These are phyloP conservation scores for Pneumocystis sp. DNA, from an alignment of 1,139 yeast genomes.

Conservation along the genomic window DNA sequence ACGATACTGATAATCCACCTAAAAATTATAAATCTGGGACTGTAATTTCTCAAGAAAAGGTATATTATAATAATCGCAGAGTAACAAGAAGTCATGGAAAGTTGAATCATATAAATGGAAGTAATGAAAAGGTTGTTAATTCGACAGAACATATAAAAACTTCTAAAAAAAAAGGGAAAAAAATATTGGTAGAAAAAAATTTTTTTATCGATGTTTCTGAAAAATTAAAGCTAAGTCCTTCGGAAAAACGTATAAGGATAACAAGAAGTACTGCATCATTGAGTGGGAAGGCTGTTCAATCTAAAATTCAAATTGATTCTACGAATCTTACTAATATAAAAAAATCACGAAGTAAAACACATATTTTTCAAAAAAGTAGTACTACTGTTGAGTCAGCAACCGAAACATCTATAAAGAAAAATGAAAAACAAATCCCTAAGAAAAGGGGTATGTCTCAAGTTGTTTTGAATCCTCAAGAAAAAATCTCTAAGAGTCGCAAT, in stretches of 20 bases:
- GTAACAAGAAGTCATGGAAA: neutral
- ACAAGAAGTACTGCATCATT: neutral
- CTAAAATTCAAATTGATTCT: neutral
- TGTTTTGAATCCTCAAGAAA: neutral
- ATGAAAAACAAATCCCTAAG: neutral
- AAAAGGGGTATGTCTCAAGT: neutral
- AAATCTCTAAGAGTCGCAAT: neutral
- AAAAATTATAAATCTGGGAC: neutral
- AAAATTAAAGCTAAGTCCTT: neutral
- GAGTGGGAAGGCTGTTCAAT: neutral
- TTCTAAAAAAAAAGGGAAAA: neutral
- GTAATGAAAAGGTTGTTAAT: neutral
- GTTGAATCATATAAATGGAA: neutral
- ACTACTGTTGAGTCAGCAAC: neutral
- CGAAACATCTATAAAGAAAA: neutral
- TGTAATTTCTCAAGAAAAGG: neutral
- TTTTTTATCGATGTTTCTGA: neutral
- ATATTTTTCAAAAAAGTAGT: neutral
- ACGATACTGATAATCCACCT: neutral
- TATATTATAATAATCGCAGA: neutral
- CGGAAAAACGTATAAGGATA: neutral
- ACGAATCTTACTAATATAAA: neutral
- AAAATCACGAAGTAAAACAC: neutral
- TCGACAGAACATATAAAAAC: neutral
- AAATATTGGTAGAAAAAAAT: neutral